A percentile compares a stretch with the other conserved stretches of the same genome.
These are phyloP conservation scores for Xanthoparmelia taractica DNA, from an alignment of 495 filamentous ascomycete genomes.

Conservation along the genomic window DNA sequence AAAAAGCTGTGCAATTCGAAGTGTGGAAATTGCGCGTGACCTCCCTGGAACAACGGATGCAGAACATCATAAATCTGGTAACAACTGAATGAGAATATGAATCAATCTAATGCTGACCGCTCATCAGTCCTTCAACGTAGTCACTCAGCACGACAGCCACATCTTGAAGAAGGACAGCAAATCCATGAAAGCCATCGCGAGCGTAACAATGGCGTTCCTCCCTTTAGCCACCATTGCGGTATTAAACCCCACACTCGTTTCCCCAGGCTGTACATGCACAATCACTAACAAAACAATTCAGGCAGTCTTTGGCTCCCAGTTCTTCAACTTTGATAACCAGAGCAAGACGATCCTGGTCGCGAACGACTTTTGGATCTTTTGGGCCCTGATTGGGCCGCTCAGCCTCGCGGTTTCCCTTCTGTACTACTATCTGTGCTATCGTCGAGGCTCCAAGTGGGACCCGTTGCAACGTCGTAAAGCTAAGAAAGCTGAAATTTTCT, in stretches of 20 bases:
- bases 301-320: slow-evolving; percentile 13
- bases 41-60: slow-evolving; percentile 9
- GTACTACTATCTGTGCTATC: not conserved
- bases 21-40: slow-evolving; percentile 10
- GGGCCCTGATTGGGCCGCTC: slow-evolving; percentile 3
- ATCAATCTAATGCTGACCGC: not conserved
- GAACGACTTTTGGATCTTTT: slow-evolving; percentile 17
- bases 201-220: slow-evolving; percentile 18
- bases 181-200: slow-evolving; percentile 22
- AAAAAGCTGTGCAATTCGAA: slow-evolving; percentile 15
- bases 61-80: slow-evolving; percentile 19
- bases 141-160: slow-evolving; percentile 12
- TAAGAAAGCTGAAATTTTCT: too few relatives aligned
- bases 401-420: not conserved
- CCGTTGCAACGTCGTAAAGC: too few relatives aligned
- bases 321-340: slow-evolving; percentile 13
- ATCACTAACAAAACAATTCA: not conserved
- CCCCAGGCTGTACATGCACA: not conserved
- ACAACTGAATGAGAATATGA: not conserved
- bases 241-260: not conserved
- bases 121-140: slow-evolving; percentile 13
- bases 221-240: slow-evolving; percentile 20
- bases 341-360: slow-evolving; percentile 4
- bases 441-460: not conserved
- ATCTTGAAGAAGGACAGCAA: slow-evolving; percentile 15